These are phyloP conservation scores for Saccharomycopsis fermentans DNA, from an alignment of 805 yeast species.

Conservation along the genomic window DNA sequence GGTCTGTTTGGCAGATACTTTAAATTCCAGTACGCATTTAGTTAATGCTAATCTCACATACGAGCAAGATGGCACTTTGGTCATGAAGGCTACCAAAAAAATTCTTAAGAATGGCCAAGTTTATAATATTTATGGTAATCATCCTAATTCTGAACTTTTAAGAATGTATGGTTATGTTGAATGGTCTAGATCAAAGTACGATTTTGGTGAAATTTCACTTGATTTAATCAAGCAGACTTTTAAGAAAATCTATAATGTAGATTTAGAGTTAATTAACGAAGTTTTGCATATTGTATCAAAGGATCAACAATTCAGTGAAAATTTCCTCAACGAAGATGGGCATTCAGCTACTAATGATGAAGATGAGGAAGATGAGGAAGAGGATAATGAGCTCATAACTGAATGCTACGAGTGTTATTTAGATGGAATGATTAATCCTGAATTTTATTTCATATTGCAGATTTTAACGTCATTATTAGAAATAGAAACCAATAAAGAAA, in stretches of 20 bases:
- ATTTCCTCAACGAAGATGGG: constrained; percentile 21
- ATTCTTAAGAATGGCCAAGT: constrained; percentile 65
- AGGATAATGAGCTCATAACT: constrained; percentile 25
- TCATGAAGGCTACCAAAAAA: constrained; percentile 59
- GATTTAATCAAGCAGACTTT: constrained; percentile 32
- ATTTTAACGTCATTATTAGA: constrained; percentile 33
- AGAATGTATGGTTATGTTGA: constrained; percentile 92
- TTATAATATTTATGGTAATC: constrained; percentile 82
- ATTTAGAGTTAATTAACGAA: constrained; percentile 27
- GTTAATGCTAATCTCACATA: constrained; percentile 66
- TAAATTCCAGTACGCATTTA: constrained; percentile 73
- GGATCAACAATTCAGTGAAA: constrained; percentile 27
- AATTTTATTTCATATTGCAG: constrained; percentile 44
- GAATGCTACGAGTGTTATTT: constrained; percentile 55
- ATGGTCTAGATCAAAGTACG: constrained; percentile 56
- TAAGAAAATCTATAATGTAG: constrained; percentile 18
- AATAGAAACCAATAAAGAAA: constrained; percentile 21
- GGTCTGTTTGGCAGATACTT: constrained; percentile 88
- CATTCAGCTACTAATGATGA: not conserved
- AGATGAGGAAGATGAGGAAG: constrained; percentile 15
- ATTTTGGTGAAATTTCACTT: constrained; percentile 68
- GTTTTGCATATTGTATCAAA: constrained; percentile 29
- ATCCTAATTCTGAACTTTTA: constrained; percentile 82
- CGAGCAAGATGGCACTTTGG: constrained; percentile 34
- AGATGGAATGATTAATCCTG: constrained; percentile 51